Evolutionary conservation across 352 stramenopile species (phyloP).

Genomic region (Blastocystis sp.): DNA sequence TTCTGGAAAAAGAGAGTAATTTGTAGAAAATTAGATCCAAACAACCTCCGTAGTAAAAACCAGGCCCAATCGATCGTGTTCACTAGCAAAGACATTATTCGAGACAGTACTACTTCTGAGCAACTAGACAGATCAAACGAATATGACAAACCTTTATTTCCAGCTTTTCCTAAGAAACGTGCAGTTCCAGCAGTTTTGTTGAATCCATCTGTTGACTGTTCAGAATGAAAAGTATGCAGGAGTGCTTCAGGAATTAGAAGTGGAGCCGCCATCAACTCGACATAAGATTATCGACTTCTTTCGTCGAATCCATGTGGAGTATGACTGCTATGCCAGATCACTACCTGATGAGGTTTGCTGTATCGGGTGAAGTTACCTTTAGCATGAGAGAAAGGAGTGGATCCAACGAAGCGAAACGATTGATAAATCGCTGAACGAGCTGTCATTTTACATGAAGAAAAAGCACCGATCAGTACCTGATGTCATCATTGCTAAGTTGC

Average conservation of each 20-base stretch:
- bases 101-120: neutral
- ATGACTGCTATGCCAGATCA: neutral
- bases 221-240: neutral
- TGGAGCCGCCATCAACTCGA: neutral
- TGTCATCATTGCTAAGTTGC: neutral
- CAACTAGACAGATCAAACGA: neutral
- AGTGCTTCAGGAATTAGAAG: neutral
- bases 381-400: neutral
- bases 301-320: neutral
- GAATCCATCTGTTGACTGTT: neutral
- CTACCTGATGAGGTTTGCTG: neutral
- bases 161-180: neutral
- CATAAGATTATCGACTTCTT: constrained; percentile 12
- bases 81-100: neutral
- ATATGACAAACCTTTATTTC: neutral
- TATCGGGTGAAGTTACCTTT: neutral
- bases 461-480: neutral
- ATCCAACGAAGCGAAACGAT: neutral
- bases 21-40: neutral
- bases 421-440: neutral
- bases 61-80: neutral
- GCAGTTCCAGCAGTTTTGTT: neutral
- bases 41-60: neutral
- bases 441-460: constrained; percentile 14
- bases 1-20: neutral